Base-by-base conservation (phyloP, 73 alveolate genomes). In the Uronychia setigera region DNA sequence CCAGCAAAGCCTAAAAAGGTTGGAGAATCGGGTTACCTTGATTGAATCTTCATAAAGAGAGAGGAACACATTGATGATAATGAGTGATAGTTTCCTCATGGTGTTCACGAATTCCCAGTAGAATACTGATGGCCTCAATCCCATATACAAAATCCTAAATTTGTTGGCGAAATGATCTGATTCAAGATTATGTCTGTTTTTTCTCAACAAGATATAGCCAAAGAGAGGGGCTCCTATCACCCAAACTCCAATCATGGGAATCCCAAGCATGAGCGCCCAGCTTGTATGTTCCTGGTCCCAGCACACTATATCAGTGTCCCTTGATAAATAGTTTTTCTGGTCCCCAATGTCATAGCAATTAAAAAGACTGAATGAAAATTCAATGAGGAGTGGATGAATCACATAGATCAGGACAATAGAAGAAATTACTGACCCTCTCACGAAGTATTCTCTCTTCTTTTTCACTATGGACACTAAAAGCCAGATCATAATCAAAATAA, bases 91-190 rank as follows among this genome's bases (percentile, higher is more conserved):
- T 78, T 78, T 78, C 34, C 85, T 78, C 26, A 78, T 19, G 9
- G 85, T 78, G 33, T 78, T 78, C 26, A 78, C 58, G 27, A 32
- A 78, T 34, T 78, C 85, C 85, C 85, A 78, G 33, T 78, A 78
- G 29, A 26, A 78, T 34, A 29, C 85, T 11, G 30, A 1, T 78
- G 85, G 85, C 33, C 27, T 78, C 28, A 78, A 5, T 34, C 85
- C 85, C 33, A 27, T 14, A 78, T 78, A 78, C 27, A 78, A 9
- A 31, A 78, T 78, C 33, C 75, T 34, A 29, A 9, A 78, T 34
- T 34, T 34, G 26, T 31, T 27, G 31, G 33, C n/a, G 1, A 78
- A 13, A 1, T 78, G 26, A 13, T 32, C 31, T 9, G 30, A 13
- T 30, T 35, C 76, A 1, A 78, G 76, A 9, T 33, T 78, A 1